phyloP scores from a whole-genome alignment of 176 grass and related monocot species.

The Zizania latifolia region DNA sequence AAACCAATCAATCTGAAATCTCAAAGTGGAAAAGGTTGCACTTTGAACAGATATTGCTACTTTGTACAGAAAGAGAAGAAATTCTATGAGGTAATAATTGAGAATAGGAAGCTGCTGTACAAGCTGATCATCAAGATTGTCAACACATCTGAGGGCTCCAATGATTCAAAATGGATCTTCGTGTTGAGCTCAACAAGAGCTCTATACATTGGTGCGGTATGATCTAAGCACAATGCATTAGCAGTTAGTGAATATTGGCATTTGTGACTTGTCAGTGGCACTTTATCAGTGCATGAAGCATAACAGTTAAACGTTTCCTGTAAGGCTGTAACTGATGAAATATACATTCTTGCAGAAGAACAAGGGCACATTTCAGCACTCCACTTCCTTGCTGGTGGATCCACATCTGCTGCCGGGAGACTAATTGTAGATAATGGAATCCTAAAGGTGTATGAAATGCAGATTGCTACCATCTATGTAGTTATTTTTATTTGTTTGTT shows the following conservation, averaged over 20 bases:
- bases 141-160: conserved; percentile 48
- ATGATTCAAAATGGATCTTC: conserved; percentile 87
- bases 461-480: background rate
- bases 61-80: conserved; percentile 86
- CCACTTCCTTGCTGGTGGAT: conserved; percentile 96
- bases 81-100: conserved; percentile 61
- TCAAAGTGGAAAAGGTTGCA: background rate
- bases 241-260: background rate
- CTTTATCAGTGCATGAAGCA: background rate
- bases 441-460: conserved; percentile 43
- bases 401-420: conserved; percentile 88
- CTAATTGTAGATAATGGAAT: conserved; percentile 56
- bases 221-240: background rate
- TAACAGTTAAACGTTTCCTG: background rate
- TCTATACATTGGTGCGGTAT: conserved; percentile 75
- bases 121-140: conserved; percentile 60
- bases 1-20: background rate
- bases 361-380: conserved; percentile 96
- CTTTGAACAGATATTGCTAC: background rate
- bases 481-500: background rate
- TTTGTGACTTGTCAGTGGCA: background rate
- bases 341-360: conserved; percentile 59
- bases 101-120: conserved; percentile 64
- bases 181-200: conserved; percentile 78
- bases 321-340: conserved; percentile 27